phyloP scores from a whole-genome alignment of 2,329 filamentous ascomycete genomes.

The Elsinoe fawcettii region DNA sequence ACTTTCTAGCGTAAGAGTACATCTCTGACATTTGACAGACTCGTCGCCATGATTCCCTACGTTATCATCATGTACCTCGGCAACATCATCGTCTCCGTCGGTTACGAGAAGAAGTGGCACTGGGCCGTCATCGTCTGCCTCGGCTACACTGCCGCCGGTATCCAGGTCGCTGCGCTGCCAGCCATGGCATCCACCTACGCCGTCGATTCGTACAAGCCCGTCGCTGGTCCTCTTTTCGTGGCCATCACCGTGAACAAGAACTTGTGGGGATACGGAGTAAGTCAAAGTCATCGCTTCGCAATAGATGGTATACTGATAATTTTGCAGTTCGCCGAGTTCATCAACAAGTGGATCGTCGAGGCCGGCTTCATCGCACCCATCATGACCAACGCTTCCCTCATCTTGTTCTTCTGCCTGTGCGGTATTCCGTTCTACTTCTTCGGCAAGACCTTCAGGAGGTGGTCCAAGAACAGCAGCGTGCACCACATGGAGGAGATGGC shows the following conservation, averaged over 20 bases:
- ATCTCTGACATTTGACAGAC: constrained; percentile 4
- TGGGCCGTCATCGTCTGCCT: constrained; percentile 50
- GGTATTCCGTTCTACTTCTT: constrained; percentile 50
- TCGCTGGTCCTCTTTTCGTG: constrained; percentile 53
- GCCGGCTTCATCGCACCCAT: constrained; percentile 49
- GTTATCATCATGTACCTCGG: constrained; percentile 48
- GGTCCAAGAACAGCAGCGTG: constrained; percentile 30
- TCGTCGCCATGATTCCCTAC: constrained; percentile 44
- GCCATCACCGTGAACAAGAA: constrained; percentile 58
- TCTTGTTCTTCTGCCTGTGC: constrained; percentile 47
- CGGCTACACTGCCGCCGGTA: constrained; percentile 49
- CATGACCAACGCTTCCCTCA: constrained; percentile 52
- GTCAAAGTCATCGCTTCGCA: constrained; percentile 29
- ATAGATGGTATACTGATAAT: background rate
- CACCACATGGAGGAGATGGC: constrained; percentile 8
- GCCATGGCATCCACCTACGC: constrained; percentile 53
- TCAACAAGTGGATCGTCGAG: constrained; percentile 41
- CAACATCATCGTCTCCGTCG: constrained; percentile 47
- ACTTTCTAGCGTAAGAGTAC: background rate
- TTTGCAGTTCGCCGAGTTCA: constrained; percentile 23
- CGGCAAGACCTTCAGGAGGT: constrained; percentile 52
- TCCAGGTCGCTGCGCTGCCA: constrained; percentile 54
- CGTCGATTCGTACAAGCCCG: constrained; percentile 57
- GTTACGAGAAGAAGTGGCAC: constrained; percentile 38
- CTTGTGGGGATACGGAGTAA: constrained; percentile 52